Base-by-base conservation (phyloP, 495 filamentous ascomycete genomes). In the Lepraria neglecta region DNA sequence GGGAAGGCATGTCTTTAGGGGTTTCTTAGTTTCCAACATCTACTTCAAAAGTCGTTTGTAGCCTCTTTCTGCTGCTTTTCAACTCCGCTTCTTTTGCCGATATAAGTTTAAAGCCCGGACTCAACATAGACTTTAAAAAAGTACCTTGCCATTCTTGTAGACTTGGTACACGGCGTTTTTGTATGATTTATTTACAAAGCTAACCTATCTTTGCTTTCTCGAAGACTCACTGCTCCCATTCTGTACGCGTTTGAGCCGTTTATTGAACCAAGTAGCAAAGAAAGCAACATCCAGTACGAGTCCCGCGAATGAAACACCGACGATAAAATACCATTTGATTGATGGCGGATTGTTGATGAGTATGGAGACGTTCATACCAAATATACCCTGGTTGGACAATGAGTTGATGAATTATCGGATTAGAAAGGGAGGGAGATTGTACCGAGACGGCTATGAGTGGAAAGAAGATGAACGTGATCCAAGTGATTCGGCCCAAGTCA, bases 391-490 rank as follows among this genome's bases (percentile, higher is more conserved):
- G 1, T 31, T 27, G 15, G 0, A 4, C 38, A 10, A 17, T n/a
- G 12, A 15, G 12, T 19, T 28, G 2, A 21, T 14, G n/a, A 7
- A 10, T 1, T 24, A 10, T 7, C 7, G 21, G 19, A 15, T 48
- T 12, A 21, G 7, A 6, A 24, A 11, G 4, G 7, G 10, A 5
- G 43, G 14, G 6, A 17, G 30, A 35, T 31, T 12, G 4, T 46
- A 50, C 57, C 38, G 57, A 46, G 15, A 59, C 44, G 9, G 57
- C 24, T 24, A 59, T 59, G 0, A 59, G 28, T 2, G 57, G 57
- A 17, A 59, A 46, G 43, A 59, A 59, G 19, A 59, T 59, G 11
- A 59, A 59, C 28, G 57, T 59, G 21, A 59, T 59, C 57, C 42
- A 59, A 15, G 24, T 50, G 17, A 59, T 50, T 15, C 42, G 42